Percentiles rank a stretch among this genome's conserved stretches.
Evolutionary conservation across 2,329 filamentous ascomycete genomes (phyloP).

Genomic region (Coniochaeta ligniaria): DNA sequence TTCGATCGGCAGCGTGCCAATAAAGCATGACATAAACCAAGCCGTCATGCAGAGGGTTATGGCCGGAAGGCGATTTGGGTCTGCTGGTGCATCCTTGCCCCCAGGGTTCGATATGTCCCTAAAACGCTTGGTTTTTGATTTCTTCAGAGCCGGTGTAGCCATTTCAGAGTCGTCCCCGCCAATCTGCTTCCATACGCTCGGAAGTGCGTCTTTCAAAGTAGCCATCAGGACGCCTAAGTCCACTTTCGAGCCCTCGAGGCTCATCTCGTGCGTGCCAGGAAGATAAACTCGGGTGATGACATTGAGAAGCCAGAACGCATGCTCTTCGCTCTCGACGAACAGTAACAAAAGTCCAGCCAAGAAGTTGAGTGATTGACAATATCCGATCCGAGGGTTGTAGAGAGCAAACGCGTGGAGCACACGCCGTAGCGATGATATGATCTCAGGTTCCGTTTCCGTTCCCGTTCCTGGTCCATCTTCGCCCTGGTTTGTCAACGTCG

Average conservation of each 20-base stretch:
- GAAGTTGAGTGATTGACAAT: slow-evolving; percentile 95
- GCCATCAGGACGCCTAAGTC: slow-evolving; percentile 92
- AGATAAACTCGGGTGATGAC: slow-evolving; percentile 85
- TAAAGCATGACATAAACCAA: slow-evolving; percentile 98
- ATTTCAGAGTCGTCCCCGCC: slow-evolving; percentile 63
- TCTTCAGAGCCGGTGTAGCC: slow-evolving; percentile 31
- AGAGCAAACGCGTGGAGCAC: slow-evolving; percentile 86
- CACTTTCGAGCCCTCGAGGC: slow-evolving; percentile 84
- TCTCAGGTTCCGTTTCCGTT: slow-evolving; percentile 57
- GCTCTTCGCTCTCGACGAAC: slow-evolving; percentile 83
- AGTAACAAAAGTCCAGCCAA: slow-evolving; percentile 82
- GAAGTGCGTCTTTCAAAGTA: slow-evolving; percentile 73
- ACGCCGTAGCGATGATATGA: slow-evolving; percentile 74
- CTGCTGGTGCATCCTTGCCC: slow-evolving; percentile 31
- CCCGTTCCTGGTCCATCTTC: slow-evolving; percentile 16
- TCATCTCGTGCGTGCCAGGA: slow-evolving; percentile 86
- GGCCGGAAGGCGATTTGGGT: slow-evolving; percentile 61
- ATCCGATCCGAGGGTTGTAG: slow-evolving; percentile 86
- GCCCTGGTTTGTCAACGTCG: slow-evolving; percentile 15
- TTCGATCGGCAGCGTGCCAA: slow-evolving; percentile 87
- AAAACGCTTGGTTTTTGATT: slow-evolving; percentile 17
- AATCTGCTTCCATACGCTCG: slow-evolving; percentile 80
- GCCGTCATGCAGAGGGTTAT: slow-evolving; percentile 90
- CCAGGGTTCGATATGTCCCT: slow-evolving; percentile 17
- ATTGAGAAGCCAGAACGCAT: slow-evolving; percentile 86